These are phyloP conservation scores for Venturia asperata DNA, from an alignment of 2,329 filamentous ascomycete genomes.

Conservation along the genomic window DNA sequence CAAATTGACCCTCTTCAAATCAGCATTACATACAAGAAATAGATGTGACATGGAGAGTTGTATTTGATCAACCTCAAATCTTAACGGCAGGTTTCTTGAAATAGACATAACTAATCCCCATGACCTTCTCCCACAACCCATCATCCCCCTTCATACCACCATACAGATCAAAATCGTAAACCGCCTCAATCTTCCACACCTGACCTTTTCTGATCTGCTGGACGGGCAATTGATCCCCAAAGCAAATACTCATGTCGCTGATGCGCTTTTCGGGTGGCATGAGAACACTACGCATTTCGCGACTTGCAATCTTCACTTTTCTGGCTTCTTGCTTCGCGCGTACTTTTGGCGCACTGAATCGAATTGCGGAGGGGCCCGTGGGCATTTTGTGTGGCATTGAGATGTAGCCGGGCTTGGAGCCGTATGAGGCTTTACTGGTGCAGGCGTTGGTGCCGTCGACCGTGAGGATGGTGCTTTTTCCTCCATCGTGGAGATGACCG, in stretches of 20 bases:
- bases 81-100: background rate
- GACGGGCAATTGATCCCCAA: background rate
- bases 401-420: conserved; percentile 13
- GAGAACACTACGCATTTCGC: background rate
- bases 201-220: conserved; percentile 15
- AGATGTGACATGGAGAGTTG: too few species aligned
- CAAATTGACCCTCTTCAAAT: too few species aligned
- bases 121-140: conserved; percentile 17
- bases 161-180: conserved; percentile 16
- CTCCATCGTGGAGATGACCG: conserved; percentile 18
- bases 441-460: conserved; percentile 14
- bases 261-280: conserved; percentile 12
- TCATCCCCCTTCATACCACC: conserved; percentile 7
- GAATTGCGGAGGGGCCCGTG: background rate
- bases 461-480: background rate
- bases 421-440: conserved; percentile 16
- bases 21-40: too few species aligned
- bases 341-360: background rate
- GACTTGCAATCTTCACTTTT: background rate
- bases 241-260: conserved; percentile 17
- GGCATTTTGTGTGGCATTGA: background rate
- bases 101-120: conserved; percentile 18
- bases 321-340: background rate
- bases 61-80: background rate
- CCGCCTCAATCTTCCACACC: conserved; percentile 15